Evolutionary conservation across 176 grass and related monocot genomes (phyloP).

Genomic region (Triticum dicoccoides): DNA sequence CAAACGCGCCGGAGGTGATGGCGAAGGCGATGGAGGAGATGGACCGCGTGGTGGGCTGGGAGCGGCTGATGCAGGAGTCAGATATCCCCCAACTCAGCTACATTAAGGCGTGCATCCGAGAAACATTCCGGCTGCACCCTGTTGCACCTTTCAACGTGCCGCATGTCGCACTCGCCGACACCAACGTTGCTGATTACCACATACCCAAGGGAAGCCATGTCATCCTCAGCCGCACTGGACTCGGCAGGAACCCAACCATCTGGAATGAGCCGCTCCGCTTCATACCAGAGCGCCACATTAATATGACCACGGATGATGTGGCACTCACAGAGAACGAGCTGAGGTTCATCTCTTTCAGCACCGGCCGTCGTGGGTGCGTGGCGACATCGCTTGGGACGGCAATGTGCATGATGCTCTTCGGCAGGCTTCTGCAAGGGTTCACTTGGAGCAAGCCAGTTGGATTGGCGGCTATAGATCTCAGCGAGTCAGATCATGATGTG

Average conservation of each 20-base stretch:
- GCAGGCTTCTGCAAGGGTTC: no score
- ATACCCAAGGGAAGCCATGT: conserved; percentile 1
- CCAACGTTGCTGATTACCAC: conserved; percentile 23
- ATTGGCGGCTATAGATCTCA: no score
- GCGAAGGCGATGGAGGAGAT: conserved; percentile 2
- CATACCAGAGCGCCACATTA: conserved; percentile 1
- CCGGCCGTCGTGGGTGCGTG: no score
- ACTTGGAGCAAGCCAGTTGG: no score
- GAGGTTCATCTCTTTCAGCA: no score
- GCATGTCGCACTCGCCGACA: neutral
- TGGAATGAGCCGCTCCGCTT: neutral
- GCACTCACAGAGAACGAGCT: neutral
- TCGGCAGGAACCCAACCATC: conserved; percentile 16
- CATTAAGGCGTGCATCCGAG: neutral
- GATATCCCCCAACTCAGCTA: conserved; percentile 16
- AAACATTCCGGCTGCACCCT: no score
- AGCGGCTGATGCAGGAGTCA: conserved; percentile 5
- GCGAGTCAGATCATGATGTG: no score
- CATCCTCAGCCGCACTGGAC: neutral
- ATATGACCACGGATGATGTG: neutral
- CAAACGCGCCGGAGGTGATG: no score
- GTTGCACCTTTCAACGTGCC: no score
- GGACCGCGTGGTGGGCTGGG: conserved; percentile 12
- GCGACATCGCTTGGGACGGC: no score
- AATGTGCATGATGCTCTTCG: no score